These are phyloP conservation scores for Phylloporus sp. DNA, from an alignment of 768 basidiomycete species.

Conservation along the genomic window DNA sequence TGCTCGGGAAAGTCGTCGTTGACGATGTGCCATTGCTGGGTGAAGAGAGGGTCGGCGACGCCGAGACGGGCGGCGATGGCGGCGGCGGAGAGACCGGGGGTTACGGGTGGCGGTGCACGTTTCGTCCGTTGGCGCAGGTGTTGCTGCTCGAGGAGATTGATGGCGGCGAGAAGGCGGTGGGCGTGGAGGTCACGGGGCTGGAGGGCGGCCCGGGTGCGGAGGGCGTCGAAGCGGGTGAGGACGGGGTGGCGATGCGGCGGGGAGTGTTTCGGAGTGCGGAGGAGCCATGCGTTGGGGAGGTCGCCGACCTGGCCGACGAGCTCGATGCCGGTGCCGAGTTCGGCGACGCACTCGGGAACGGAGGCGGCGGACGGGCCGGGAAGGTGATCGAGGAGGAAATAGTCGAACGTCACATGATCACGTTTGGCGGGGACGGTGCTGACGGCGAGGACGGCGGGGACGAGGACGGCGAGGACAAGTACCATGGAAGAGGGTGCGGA, in stretches of 20 bases:
- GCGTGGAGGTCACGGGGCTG: conserved; percentile 36
- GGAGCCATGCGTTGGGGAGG: conserved; percentile 76
- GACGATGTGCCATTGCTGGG: conserved; percentile 90
- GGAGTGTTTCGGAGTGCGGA: conserved; percentile 47
- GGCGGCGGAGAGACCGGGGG: conserved; percentile 34
- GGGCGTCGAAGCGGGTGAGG: conserved; percentile 41
- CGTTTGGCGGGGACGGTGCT: conserved; percentile 31
- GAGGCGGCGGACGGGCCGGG: conserved; percentile 48
- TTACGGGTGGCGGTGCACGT: conserved; percentile 63
- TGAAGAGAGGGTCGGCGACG: conserved; percentile 79
- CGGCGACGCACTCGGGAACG: conserved; percentile 52
- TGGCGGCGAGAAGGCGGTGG: conserved; percentile 46
- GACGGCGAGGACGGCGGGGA: conserved; percentile 4
- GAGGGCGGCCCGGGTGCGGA: conserved; percentile 35
- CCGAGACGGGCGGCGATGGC: conserved; percentile 55
- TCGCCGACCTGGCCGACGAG: conserved; percentile 87
- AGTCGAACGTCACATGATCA: conserved; percentile 62
- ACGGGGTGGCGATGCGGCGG: conserved; percentile 30
- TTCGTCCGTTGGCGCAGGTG: conserved; percentile 62
- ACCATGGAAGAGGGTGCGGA: conserved; percentile 6
- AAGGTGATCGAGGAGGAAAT: conserved; percentile 75
- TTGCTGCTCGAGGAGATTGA: conserved; percentile 60
- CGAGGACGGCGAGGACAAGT: conserved; percentile 6
- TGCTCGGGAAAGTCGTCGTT: conserved; percentile 79
- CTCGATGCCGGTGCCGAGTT: conserved; percentile 75